Evolutionary conservation across 768 basidiomycete species (phyloP).

Genomic region (Fomitopsis serialis): DNA sequence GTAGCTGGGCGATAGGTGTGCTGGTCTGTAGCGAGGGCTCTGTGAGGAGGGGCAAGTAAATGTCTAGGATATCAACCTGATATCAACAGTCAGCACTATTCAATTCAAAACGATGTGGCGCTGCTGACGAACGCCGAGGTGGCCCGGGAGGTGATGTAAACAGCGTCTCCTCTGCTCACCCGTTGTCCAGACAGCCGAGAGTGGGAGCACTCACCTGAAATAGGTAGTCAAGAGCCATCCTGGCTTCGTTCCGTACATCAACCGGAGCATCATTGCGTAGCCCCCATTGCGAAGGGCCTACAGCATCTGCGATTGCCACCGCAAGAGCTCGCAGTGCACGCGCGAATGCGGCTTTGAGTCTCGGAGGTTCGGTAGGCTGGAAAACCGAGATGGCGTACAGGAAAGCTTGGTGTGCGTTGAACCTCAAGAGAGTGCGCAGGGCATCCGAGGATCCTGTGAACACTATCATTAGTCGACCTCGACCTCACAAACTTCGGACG

Average conservation of each 20-base stretch:
- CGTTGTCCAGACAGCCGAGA: not conserved
- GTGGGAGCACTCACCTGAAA: slow-evolving; percentile 43
- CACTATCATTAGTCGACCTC: no score
- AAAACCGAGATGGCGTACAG: slow-evolving; percentile 56
- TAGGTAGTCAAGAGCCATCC: slow-evolving; percentile 49
- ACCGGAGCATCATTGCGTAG: slow-evolving; percentile 38
- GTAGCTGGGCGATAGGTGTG: slow-evolving; percentile 52
- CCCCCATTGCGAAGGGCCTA: slow-evolving; percentile 69
- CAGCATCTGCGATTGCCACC: slow-evolving; percentile 55
- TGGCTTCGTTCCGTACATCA: slow-evolving; percentile 43
- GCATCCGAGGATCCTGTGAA: slow-evolving; percentile 54
- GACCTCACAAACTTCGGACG: no score
- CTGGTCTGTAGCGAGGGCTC: slow-evolving; percentile 36
- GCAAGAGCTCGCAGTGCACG: slow-evolving; percentile 60
- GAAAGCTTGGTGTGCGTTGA: slow-evolving; percentile 54
- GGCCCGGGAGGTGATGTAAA: no score
- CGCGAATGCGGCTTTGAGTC: slow-evolving; percentile 52
- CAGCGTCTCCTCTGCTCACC: not conserved
- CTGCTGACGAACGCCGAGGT: no score
- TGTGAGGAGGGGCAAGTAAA: slow-evolving; percentile 59
- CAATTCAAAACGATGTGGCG: not conserved
- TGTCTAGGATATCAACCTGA: slow-evolving; percentile 57
- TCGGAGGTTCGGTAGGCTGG: slow-evolving; percentile 28
- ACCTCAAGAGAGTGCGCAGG: slow-evolving; percentile 48
- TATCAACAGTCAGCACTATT: not conserved